Percentiles rank a stretch among this genome's conserved stretches.
Conservation (phyloP, 1,139 yeast species). For the Pichia sp. region DNA sequence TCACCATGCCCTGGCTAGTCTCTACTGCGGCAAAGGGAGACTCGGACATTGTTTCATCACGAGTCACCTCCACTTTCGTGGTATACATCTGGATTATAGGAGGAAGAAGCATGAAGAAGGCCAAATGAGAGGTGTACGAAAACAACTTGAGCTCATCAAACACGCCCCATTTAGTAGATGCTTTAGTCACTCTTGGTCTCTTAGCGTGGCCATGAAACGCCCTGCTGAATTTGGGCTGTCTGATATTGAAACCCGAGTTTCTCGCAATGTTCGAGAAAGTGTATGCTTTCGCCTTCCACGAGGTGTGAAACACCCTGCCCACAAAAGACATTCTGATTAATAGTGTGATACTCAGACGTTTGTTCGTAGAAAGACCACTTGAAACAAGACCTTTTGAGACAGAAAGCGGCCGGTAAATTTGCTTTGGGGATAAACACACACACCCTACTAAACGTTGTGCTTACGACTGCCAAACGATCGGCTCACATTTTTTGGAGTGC, state of each 20-base stretch:
- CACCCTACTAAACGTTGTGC: too few species aligned
- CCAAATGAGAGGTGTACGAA: slow-evolving; percentile 31
- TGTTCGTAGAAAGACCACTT: too few species aligned
- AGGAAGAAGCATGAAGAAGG: slow-evolving; percentile 30
- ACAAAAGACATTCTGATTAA: slow-evolving; percentile 8
- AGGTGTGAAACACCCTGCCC: slow-evolving; percentile 1
- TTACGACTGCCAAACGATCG: background rate
- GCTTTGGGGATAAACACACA: background rate
- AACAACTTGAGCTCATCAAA: slow-evolving; percentile 28
- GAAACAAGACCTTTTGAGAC: too few species aligned
- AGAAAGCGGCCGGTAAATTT: too few species aligned
- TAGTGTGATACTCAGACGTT: too few species aligned
- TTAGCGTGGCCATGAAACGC: slow-evolving; percentile 7
- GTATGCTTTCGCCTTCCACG: background rate
- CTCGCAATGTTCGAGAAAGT: background rate
- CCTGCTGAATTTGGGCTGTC: slow-evolving; percentile 2
- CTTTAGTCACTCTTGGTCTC: slow-evolving; percentile 7
- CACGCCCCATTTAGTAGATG: slow-evolving; percentile 24
- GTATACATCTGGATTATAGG: slow-evolving; percentile 27
- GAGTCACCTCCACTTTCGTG: slow-evolving; percentile 28
- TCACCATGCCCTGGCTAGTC: slow-evolving; percentile 3
- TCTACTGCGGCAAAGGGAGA: slow-evolving; percentile 12
- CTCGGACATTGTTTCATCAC: slow-evolving; percentile 27
- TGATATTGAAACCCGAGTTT: background rate
- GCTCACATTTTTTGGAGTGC: background rate